Conservation (phyloP, 139 green algal species). For the Chlorella sp. region DNA sequence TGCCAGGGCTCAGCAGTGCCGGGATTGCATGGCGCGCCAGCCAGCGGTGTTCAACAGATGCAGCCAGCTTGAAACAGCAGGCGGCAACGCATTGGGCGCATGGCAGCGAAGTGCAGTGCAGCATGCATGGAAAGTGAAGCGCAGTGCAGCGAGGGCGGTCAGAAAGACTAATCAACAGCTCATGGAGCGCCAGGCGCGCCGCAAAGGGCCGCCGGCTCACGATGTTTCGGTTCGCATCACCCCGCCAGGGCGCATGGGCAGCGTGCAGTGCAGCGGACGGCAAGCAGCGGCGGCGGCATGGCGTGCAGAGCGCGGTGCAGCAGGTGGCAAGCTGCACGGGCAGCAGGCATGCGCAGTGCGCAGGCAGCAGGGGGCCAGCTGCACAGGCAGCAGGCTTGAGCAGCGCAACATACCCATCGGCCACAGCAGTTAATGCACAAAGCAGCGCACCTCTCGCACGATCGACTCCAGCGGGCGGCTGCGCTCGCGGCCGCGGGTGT, state of each 20-base stretch:
- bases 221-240: constrained; percentile 12
- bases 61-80: too few species aligned
- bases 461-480: constrained; percentile 75
- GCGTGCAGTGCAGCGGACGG: too few species aligned
- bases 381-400: too few species aligned
- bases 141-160: constrained; percentile 3
- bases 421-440: background rate
- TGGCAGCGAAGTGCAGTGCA: background rate
- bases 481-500: constrained; percentile 82
- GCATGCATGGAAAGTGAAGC: background rate
- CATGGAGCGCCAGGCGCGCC: constrained; percentile 2
- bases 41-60: too few species aligned
- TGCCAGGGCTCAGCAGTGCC: too few species aligned
- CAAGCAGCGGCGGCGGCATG: background rate
- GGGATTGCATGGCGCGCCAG: too few species aligned
- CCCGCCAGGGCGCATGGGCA: background rate
- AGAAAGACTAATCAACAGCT: constrained; percentile 43
- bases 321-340: too few species aligned
- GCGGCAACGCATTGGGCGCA: too few species aligned
- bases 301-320: background rate
- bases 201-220: background rate
- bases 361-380: background rate
- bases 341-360: background rate
- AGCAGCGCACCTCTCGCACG: constrained; percentile 72
- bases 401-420: too few species aligned